Evolutionary conservation across 192 early-diverging fungal species (phyloP).

Genomic region (Thoreauomyces humboldtii): DNA sequence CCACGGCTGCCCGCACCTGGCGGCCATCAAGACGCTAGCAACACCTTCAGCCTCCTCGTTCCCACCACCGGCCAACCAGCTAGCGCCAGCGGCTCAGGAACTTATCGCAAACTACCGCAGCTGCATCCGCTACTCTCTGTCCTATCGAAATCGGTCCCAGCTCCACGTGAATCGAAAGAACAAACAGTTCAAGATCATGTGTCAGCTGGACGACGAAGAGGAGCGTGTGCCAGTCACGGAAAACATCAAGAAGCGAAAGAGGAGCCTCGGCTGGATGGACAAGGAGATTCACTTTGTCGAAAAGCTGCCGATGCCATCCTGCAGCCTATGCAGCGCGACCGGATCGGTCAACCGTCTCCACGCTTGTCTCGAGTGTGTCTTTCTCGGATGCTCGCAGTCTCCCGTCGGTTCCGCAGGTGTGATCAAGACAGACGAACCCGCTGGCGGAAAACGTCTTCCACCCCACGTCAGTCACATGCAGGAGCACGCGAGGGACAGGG

Average conservation of each 20-base stretch:
- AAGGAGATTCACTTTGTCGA: slow-evolving; percentile 34
- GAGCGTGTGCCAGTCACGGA: background rate
- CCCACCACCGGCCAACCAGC: background rate
- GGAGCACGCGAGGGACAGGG: too few species aligned
- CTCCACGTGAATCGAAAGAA: slow-evolving; percentile 30
- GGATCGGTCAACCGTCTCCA: slow-evolving; percentile 60
- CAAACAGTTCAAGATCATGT: slow-evolving; percentile 27
- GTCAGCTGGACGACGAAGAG: slow-evolving; percentile 29
- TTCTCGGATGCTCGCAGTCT: slow-evolving; percentile 76
- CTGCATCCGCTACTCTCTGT: slow-evolving; percentile 32
- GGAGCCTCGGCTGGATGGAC: slow-evolving; percentile 23
- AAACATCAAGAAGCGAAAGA: slow-evolving; percentile 34
- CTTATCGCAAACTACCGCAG: slow-evolving; percentile 22
- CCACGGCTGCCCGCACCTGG: slow-evolving; percentile 33
- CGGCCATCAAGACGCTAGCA: slow-evolving; percentile 14
- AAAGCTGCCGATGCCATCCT: slow-evolving; percentile 30
- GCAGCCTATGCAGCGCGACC: slow-evolving; percentile 25
- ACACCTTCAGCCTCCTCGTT: background rate
- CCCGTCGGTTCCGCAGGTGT: too few species aligned
- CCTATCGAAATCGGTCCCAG: slow-evolving; percentile 20
- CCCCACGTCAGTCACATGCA: too few species aligned
- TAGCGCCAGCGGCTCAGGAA: slow-evolving; percentile 14
- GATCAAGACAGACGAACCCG: too few species aligned
- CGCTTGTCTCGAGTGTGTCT: slow-evolving; percentile 80
- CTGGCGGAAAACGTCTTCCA: too few species aligned